Conservation (phyloP, 768 basidiomycete genomes). For the Agaricus sinodeliciosus region DNA sequence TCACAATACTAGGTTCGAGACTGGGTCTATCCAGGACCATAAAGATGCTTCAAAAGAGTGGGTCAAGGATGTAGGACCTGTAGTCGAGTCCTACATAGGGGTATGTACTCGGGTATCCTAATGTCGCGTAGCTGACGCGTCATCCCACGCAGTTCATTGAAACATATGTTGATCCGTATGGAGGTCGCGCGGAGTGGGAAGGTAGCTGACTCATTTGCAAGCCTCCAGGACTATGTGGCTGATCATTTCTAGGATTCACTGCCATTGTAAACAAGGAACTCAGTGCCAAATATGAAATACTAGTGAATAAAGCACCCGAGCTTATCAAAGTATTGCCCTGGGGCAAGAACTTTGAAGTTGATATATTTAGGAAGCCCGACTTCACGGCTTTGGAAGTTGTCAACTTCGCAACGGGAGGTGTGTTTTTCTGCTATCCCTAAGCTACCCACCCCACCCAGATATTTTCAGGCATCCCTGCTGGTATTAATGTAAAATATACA, state of each 20-base stretch:
- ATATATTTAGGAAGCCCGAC: conserved; percentile 78
- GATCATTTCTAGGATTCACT: conserved; percentile 58
- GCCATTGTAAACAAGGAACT: conserved; percentile 83
- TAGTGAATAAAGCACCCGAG: conserved; percentile 72
- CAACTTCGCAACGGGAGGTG: conserved; percentile 78
- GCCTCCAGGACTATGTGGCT: conserved; percentile 6
- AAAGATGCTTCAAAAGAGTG: conserved; percentile 71
- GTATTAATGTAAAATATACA: conserved; percentile 60
- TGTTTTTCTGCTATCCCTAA: conserved; percentile 11
- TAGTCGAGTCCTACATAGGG: conserved; percentile 85
- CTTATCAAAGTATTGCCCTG: conserved; percentile 80
- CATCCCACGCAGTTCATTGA: conserved; percentile 54
- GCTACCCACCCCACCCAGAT: conserved; percentile 3
- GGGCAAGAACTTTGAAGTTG: conserved; percentile 65
- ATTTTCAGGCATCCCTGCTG: conserved; percentile 67
- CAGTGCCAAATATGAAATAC: conserved; percentile 71
- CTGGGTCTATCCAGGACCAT: conserved; percentile 76
- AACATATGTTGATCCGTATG: conserved; percentile 86
- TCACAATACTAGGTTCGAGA: conserved; percentile 48
- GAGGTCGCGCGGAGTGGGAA: conserved; percentile 92
- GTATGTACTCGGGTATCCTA: conserved; percentile 21
- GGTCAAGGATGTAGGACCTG: conserved; percentile 84
- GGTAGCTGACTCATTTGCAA: conserved; percentile 30
- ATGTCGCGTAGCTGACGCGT: not conserved
- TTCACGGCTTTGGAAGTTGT: conserved; percentile 83